phyloP scores from a whole-genome alignment of 768 basidiomycete genomes.

The Xerocomus potaroensis region DNA sequence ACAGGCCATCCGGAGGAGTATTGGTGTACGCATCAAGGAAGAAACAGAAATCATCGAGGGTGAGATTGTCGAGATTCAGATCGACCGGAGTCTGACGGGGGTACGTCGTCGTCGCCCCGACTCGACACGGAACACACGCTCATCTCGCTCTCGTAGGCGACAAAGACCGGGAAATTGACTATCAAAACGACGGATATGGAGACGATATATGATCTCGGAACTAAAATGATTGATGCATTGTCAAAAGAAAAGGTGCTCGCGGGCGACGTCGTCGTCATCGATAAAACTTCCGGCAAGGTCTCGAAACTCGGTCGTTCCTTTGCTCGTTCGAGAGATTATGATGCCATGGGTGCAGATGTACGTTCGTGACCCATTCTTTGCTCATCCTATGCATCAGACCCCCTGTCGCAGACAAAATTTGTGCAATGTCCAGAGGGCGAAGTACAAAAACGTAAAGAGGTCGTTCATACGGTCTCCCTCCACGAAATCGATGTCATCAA shows the following conservation, averaged over 20 bases:
- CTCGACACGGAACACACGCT: background rate
- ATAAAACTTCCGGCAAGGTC: constrained; percentile 96
- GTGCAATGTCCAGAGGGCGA: constrained; percentile 98
- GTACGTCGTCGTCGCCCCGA: constrained; percentile 40
- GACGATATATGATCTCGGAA: constrained; percentile 96
- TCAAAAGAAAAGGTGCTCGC: constrained; percentile 95
- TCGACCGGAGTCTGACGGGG: constrained; percentile 94
- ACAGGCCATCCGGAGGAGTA: constrained; percentile 92
- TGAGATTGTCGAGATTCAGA: constrained; percentile 98
- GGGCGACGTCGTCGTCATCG: constrained; percentile 94
- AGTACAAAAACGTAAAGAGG: constrained; percentile 95
- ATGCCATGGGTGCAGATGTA: constrained; percentile 99
- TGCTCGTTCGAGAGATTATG: constrained; percentile 96
- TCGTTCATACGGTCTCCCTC: constrained; percentile 94
- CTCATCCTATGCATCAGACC: background rate
- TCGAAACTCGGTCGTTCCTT: constrained; percentile 95
- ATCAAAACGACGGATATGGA: constrained; percentile 99
- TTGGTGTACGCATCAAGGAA: constrained; percentile 96
- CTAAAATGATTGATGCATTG: constrained; percentile 98
- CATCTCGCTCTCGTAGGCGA: constrained; percentile 54
- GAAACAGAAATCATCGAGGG: constrained; percentile 97
- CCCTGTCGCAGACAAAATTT: constrained; percentile 78
- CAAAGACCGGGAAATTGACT: constrained; percentile 95
- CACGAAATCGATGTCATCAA: constrained; percentile 99
- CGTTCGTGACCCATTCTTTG: constrained; percentile 27